A percentile compares a stretch with the other conserved stretches of the same genome.
phyloP scores from a whole-genome alignment of 352 stramenopile species.

The Elongisporangium prolatum region DNA sequence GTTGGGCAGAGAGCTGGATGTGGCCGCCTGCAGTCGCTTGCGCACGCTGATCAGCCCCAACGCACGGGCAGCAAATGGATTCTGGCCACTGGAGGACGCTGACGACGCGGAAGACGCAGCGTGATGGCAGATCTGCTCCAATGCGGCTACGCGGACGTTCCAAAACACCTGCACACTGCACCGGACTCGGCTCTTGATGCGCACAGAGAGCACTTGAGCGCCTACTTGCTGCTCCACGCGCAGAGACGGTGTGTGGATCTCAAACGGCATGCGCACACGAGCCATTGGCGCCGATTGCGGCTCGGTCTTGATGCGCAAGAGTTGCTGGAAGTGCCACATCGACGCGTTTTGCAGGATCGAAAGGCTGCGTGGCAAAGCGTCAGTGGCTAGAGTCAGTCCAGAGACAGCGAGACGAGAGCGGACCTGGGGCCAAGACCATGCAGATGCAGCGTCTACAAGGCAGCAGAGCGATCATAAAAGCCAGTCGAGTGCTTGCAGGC shows the following conservation, averaged over 20 bases:
- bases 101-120: constrained; percentile 9
- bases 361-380: constrained; percentile 21
- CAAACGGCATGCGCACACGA: constrained; percentile 38
- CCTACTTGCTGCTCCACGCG: constrained; percentile 6
- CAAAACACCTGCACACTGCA: constrained; percentile 33
- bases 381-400: not conserved
- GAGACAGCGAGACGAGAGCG: not conserved
- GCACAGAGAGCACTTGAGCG: constrained; percentile 17
- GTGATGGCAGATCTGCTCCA: constrained; percentile 10
- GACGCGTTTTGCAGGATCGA: constrained; percentile 40
- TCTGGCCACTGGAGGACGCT: constrained; percentile 9
- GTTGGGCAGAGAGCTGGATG: constrained; percentile 3
- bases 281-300: constrained; percentile 27
- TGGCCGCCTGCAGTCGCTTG: not conserved
- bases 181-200: constrained; percentile 13
- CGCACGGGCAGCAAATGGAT: not conserved
- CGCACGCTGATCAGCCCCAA: not conserved
- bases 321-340: constrained; percentile 65
- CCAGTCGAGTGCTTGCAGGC: not conserved
- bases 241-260: constrained; percentile 30
- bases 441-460: constrained; percentile 14
- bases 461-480: constrained; percentile 1
- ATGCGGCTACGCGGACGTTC: constrained; percentile 19
- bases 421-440: constrained; percentile 22
- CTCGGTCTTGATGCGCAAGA: constrained; percentile 43